Percentiles rank a stretch among this genome's conserved stretches.
phyloP scores from a whole-genome alignment of 2,329 filamentous ascomycete species.

The Paecilomyces sp. region DNA sequence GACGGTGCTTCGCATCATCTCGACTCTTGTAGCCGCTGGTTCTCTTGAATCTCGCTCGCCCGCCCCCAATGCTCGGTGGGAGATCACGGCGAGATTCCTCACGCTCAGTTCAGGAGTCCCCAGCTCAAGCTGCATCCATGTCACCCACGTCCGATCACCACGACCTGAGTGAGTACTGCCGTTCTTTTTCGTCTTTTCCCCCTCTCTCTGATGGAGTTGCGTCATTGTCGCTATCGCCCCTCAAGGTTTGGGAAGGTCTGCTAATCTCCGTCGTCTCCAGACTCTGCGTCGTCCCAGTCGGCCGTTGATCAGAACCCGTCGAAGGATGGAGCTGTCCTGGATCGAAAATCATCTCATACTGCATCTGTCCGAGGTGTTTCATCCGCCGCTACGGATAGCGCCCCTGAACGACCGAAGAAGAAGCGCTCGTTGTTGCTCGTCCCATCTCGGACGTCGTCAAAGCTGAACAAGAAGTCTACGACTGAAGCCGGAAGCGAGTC shows the following conservation, averaged over 20 bases:
- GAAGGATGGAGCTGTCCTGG: constrained; percentile 4
- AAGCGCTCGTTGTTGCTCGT: constrained; percentile 29
- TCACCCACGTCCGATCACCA: constrained; percentile 18
- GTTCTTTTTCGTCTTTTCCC: not conserved
- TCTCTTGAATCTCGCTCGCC: constrained; percentile 14
- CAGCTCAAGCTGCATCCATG: constrained; percentile 27
- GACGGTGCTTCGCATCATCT: not conserved
- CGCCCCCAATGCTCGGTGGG: constrained; percentile 27
- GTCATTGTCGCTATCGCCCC: not conserved
- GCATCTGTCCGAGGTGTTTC: constrained; percentile 3
- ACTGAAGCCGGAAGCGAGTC: constrained; percentile 25
- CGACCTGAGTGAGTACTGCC: constrained; percentile 21
- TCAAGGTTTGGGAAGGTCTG: not conserved
- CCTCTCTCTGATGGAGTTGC: not conserved
- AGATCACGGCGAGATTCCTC: constrained; percentile 24
- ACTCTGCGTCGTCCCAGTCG: constrained; percentile 6
- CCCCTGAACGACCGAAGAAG: constrained; percentile 23
- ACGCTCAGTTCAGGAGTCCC: constrained; percentile 20
- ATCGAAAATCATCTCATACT: constrained; percentile 2
- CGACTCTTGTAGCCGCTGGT: constrained; percentile 4
- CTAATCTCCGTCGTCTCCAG: constrained; percentile 5
- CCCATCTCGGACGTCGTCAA: constrained; percentile 32
- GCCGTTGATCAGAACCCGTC: constrained; percentile 4
- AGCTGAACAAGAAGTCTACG: constrained; percentile 26
- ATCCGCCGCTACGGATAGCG: constrained; percentile 5